Evolutionary conservation across 2,329 filamentous ascomycete genomes (phyloP), one percentile per base, ranked within the genome.

Genomic region (Botryotinia calthae): DNA sequence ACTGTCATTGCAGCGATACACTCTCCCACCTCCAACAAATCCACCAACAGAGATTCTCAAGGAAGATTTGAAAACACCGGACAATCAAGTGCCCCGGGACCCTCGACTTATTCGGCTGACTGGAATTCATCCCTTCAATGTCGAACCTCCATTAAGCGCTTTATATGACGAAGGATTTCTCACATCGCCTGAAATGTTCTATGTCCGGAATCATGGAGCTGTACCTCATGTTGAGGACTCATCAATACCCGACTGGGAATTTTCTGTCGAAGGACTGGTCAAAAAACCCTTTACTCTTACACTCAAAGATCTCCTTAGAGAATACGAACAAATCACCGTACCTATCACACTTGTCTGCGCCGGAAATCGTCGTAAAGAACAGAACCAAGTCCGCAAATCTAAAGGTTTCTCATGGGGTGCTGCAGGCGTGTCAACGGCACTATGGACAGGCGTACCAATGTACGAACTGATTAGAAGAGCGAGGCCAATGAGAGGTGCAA

Each of bases 331-430:
- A 80, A 87, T 93, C 40, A 97, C 94, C 4, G 93, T 92, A 73
- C 95, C 95, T 0, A 87, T 98, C 74, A 97, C 95, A 0, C 87
- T 98, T 1, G 94, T 97, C 34, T 98, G 95, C 81, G 95, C 95
- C 6, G 95, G 95, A 1, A 98, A 98, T 81, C 87, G 95, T 73
- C 88, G 95, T 46, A 97, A 97, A 83, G 95, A 98, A 82, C 95
- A 97, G 80, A 98, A 98, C 77, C 86, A 93, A 69, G 93, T 97
- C 4, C 87, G 93, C 25, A 97, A 97, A 81, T 93, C 93, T 1
- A 97, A 97, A 78, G 95, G 95, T 0, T 98, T 98, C 83, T 97
- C 94, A 2, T 98, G 95, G 95, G 95, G 95, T 51, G 86, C 95
- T 1, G 94, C 93, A 6, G 95, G 94, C 37, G 81, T 98, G 9